Evolutionary conservation across 169 alveolate species (phyloP), one percentile per base, ranked within the genome.

Genomic region (Pseudocohnilembus persalinus): DNA sequence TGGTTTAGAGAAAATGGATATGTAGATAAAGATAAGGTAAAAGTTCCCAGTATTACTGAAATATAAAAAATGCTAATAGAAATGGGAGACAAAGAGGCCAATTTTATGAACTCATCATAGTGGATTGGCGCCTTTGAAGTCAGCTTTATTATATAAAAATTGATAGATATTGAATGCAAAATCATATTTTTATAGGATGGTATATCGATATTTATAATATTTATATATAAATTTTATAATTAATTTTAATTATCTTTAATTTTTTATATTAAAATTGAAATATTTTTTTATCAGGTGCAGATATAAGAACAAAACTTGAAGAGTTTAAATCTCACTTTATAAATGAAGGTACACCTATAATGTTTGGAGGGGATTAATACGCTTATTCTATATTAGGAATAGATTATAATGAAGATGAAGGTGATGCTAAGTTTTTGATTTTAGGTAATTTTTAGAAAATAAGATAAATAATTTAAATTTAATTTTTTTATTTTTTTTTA

Each of bases 71-170:
- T 92, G 16, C 81, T 95, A 30, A 96, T 93, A 26, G 92, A 90
- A 82, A 78, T 93, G 81, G 96, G 93, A 76, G 98, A 95, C 83
- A 95, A 95, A 88, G 92, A 91, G 33, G 85, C 87, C 63, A 73
- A 78, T 30, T 89, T 95, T 30, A 82, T 91, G 31, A 95, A 94
- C 15, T 88, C 96, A 30, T 87, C 84, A 27, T 91, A 92, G 35
- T 93, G 98, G 96, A 95, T 95, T 76, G 98, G 98, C 31, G 96
- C 97, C 0, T 89, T 91, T 87, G 98, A 95, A 91, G 98, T 95
- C 1, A 90, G 85, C 83, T 83, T 90, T 49, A 89, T 94, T 25
- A 83, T 93, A n/a, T 86, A 90, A 63, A 85, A 91, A 64, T 90
- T 93, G 78, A 82, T 93, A 29, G 88, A 88, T 76, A 85, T 90